Percentiles rank a stretch among this genome's conserved stretches.
These are phyloP conservation scores for Byssochlamys sp. DNA, from an alignment of 2,329 filamentous ascomycete species.

Conservation along the genomic window DNA sequence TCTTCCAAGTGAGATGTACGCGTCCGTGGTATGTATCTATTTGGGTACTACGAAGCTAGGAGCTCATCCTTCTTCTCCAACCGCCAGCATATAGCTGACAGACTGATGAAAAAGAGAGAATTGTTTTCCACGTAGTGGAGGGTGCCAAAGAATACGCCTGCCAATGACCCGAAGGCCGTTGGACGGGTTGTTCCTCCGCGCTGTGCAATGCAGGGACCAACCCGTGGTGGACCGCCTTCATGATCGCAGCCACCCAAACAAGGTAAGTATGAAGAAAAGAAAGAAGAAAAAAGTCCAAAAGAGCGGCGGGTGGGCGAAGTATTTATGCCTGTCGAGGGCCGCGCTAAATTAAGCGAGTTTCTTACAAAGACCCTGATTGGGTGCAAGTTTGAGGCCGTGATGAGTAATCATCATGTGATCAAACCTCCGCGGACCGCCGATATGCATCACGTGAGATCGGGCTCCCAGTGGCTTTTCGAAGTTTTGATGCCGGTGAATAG, in stretches of 20 bases:
- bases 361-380: conserved; percentile 5
- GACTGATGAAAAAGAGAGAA: conserved; percentile 32
- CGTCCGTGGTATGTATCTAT: too few species aligned
- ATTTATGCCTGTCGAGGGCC: conserved; percentile 19
- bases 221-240: conserved; percentile 36
- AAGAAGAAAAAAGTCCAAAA: conserved; percentile 24
- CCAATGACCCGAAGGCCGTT: conserved; percentile 42
- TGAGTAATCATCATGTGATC: not conserved
- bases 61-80: conserved; percentile 23
- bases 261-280: conserved; percentile 45
- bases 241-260: conserved; percentile 42
- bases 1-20: too few species aligned
- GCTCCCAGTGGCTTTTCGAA: conserved; percentile 9
- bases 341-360: conserved; percentile 25
- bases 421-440: not conserved
- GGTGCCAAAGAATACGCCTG: conserved; percentile 44
- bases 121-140: conserved; percentile 16
- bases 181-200: conserved; percentile 42
- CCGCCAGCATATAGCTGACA: conserved; percentile 24
- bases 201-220: conserved; percentile 50
- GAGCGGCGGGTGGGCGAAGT: conserved; percentile 5
- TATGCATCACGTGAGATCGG: conserved; percentile 17
- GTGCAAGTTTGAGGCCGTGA: not conserved
- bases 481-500: conserved; percentile 16
- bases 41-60: too few species aligned